Conservation (phyloP, 768 basidiomycete species). For the Clathrus columnatus region DNA sequence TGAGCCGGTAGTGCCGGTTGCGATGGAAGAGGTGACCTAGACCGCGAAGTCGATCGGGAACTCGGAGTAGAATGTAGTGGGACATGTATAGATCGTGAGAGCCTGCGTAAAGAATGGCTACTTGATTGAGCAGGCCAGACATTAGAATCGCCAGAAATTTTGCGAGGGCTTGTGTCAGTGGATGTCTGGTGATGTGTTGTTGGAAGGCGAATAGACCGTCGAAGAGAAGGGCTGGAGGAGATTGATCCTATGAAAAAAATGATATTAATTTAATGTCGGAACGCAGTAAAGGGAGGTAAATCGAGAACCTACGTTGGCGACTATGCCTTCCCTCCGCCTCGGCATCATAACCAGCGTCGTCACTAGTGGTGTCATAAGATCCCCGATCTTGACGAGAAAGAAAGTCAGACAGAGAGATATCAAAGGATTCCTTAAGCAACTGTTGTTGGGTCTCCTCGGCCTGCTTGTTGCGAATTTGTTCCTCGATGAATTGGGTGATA, state of each 20-base stretch:
- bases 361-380: slow-evolving; percentile 65
- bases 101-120: slow-evolving; percentile 56
- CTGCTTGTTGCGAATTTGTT: slow-evolving; percentile 25
- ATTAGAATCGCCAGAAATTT: slow-evolving; percentile 39
- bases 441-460: slow-evolving; percentile 39
- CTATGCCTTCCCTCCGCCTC: slow-evolving; percentile 60
- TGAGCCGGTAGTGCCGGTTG: slow-evolving; percentile 14
- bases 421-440: slow-evolving; percentile 49
- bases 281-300: neutral
- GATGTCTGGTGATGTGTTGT: slow-evolving; percentile 50
- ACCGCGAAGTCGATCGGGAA: slow-evolving; percentile 92
- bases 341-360: slow-evolving; percentile 69
- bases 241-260: slow-evolving; percentile 57
- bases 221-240: slow-evolving; percentile 64
- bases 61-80: slow-evolving; percentile 66
- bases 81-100: slow-evolving; percentile 79
- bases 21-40: slow-evolving; percentile 83
- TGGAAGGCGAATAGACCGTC: slow-evolving; percentile 51
- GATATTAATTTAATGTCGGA: neutral
- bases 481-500: slow-evolving; percentile 92
- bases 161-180: slow-evolving; percentile 59
- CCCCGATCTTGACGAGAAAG: neutral
- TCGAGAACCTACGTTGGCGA: slow-evolving; percentile 67
- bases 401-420: slow-evolving; percentile 42
- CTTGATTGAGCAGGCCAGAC: slow-evolving; percentile 45